Evolutionary conservation across 73 alveolate species (phyloP).

Genomic region (Paramecium caudatum): DNA sequence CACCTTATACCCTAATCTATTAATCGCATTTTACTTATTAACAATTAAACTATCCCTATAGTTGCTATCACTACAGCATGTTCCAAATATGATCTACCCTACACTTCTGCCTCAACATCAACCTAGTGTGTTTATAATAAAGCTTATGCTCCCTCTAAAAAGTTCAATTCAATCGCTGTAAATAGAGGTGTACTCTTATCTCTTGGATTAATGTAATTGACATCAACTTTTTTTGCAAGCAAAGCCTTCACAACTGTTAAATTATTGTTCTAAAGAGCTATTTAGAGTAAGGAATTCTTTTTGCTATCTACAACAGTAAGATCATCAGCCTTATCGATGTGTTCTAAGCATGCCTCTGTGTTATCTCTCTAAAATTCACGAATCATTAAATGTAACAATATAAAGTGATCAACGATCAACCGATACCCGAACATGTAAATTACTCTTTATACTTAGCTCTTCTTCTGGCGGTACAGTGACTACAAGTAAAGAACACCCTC

Average conservation of each 20-base stretch:
- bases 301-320: background rate
- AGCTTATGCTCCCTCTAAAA: background rate
- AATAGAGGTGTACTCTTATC: slow-evolving; percentile 30
- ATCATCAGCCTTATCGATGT: background rate
- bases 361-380: slow-evolving; percentile 9
- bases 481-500: slow-evolving; percentile 14
- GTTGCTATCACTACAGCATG: slow-evolving; percentile 23
- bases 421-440: slow-evolving; percentile 47
- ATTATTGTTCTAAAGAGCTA: background rate
- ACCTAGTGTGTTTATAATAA: slow-evolving; percentile 34
- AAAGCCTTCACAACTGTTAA: background rate
- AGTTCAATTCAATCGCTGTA: slow-evolving; percentile 14
- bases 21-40: background rate
- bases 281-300: background rate
- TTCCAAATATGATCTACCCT: slow-evolving; percentile 19
- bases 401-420: slow-evolving; percentile 49
- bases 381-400: slow-evolving; percentile 55
- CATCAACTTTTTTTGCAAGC: slow-evolving; percentile 9
- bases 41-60: background rate
- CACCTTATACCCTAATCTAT: background rate
- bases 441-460: background rate
- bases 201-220: background rate
- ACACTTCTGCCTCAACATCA: background rate
- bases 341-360: slow-evolving; percentile 26
- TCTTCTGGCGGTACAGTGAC: slow-evolving; percentile 32